These are phyloP conservation scores for Telfairia occidentalis DNA, from an alignment of 331 rosid species.

Conservation along the genomic window DNA sequence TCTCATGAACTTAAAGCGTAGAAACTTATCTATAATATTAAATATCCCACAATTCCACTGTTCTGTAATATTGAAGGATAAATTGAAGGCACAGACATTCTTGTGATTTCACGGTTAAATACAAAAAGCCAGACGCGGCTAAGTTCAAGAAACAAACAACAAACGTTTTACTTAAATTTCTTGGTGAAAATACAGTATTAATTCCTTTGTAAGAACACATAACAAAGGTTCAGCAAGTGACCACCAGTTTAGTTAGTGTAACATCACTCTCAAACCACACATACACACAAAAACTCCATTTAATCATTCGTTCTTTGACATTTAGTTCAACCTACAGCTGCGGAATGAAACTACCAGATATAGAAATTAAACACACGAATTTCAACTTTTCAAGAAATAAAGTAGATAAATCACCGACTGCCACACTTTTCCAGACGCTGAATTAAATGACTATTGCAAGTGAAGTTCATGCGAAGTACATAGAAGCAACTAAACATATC, in stretches of 20 bases:
- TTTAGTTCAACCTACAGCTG: not conserved
- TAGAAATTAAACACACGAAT: not conserved
- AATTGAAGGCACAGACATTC: not conserved
- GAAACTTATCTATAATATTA: not conserved
- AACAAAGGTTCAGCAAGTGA: not conserved
- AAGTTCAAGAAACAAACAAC: not conserved
- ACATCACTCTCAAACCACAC: not conserved
- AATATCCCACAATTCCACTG: not conserved
- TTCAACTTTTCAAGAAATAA: not conserved
- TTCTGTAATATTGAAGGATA: not conserved
- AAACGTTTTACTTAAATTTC: not conserved
- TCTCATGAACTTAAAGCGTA: not conserved
- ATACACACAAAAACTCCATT: not conserved
- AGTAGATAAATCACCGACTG: not conserved
- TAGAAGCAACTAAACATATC: not conserved
- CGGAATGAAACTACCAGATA: not conserved
- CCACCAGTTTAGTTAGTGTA: not conserved
- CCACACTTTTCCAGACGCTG: not conserved
- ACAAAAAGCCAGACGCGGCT: not conserved
- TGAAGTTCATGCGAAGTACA: not conserved
- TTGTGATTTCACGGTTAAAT: not conserved
- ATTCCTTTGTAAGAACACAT: not conserved
- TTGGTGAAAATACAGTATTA: not conserved
- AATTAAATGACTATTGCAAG: not conserved
- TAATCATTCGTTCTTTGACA: not conserved